These are phyloP conservation scores for Mallotus japonicus DNA, from an alignment of 441 rosid species.

Conservation along the genomic window DNA sequence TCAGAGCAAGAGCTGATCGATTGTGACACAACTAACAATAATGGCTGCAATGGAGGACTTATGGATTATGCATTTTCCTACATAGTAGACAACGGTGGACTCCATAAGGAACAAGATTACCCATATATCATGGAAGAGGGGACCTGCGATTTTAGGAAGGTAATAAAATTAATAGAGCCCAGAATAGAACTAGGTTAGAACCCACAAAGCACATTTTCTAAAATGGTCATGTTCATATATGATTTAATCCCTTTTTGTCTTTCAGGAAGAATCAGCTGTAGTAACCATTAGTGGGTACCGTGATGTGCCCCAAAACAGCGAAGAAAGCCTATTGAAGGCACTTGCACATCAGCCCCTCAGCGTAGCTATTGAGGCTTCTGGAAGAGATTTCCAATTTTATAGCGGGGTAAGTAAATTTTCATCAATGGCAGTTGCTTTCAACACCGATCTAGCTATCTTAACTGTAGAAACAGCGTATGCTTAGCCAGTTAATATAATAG, in stretches of 20 bases:
- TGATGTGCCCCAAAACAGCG: constrained; percentile 77
- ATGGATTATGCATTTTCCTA: constrained; percentile 91
- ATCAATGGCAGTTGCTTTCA: too few species aligned
- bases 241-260: not conserved
- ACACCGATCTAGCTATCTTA: too few species aligned
- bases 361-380: constrained; percentile 93
- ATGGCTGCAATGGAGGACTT: constrained; percentile 94
- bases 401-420: constrained; percentile 55
- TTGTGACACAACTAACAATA: constrained; percentile 79
- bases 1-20: constrained; percentile 93
- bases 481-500: too few species aligned
- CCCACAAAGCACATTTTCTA: not conserved
- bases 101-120: constrained; percentile 83
- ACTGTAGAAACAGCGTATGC: too few species aligned
- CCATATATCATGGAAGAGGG: constrained; percentile 95
- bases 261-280: constrained; percentile 52
- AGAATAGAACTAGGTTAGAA: not conserved
- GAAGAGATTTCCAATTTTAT: constrained; percentile 89
- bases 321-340: constrained; percentile 67
- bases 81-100: constrained; percentile 70
- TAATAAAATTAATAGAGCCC: constrained; percentile 19
- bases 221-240: not conserved
- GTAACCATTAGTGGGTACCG: constrained; percentile 77
- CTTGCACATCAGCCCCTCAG: constrained; percentile 87
- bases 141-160: constrained; percentile 68